phyloP scores from a whole-genome alignment of 2,329 filamentous ascomycete species.

The Trichoderma sp. region DNA sequence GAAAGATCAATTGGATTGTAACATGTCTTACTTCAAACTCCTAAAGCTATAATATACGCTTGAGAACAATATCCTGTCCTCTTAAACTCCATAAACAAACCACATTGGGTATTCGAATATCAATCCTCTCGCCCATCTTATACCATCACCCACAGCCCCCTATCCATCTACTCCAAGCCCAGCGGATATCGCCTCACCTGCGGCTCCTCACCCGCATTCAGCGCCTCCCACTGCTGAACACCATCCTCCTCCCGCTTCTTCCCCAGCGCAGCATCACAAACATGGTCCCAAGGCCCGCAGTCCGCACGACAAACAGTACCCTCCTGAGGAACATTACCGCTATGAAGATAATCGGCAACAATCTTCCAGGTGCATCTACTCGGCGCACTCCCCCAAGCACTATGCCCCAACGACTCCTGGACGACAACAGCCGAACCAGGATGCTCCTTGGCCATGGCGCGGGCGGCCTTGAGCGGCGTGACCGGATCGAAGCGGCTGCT shows the following conservation, averaged over 20 bases:
- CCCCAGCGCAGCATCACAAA: neutral
- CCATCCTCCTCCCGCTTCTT: neutral
- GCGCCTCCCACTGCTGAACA: neutral
- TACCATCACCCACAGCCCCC: no score
- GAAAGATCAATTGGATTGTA: no score
- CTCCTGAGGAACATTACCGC: slow-evolving; percentile 31
- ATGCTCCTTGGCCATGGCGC: slow-evolving; percentile 30
- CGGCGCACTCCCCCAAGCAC: slow-evolving; percentile 11
- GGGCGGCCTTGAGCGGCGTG: slow-evolving; percentile 42
- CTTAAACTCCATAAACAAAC: no score
- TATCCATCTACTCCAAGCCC: no score
- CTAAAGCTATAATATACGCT: no score
- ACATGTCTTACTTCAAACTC: no score
- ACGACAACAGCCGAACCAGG: slow-evolving; percentile 34
- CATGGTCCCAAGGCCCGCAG: slow-evolving; percentile 33
- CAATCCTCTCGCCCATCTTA: no score
- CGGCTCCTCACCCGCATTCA: neutral
- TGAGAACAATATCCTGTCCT: no score
- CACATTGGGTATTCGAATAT: no score
- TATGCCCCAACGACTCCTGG: slow-evolving; percentile 34
- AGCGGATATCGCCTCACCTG: no score
- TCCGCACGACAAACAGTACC: slow-evolving; percentile 31
- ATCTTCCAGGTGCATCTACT: slow-evolving; percentile 32
- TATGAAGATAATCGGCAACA: slow-evolving; percentile 32
- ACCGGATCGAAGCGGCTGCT: slow-evolving; percentile 48